Base-by-base conservation (phyloP, 1,139 yeast species). In the Schwanniomyces etchellsii region DNA sequence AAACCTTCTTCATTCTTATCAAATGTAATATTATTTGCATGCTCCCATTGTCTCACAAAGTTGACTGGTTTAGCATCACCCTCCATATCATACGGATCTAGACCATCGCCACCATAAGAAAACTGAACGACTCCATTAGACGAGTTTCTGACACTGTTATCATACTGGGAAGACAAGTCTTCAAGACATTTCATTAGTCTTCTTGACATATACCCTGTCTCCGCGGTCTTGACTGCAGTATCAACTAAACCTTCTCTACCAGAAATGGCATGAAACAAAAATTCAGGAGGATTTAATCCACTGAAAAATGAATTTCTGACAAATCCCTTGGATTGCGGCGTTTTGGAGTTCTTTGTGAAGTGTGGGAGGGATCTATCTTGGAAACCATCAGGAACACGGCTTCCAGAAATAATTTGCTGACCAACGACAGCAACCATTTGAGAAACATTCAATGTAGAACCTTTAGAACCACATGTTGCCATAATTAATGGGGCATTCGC, bases 371-470 rank as follows among this genome's bases (percentile, higher is more conserved):
- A 86, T 60, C 99, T 79, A 60, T 93, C 97, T 59, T 93, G 98
- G 71, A 93, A 93, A 16, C 99, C 99, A 71, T 93, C 95, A 14
- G 98, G 98, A 43, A 93, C 98, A 74, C 99, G 95, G 53, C 85
- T 84, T 59, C 99, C 99, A 4, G 96, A 80, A 47, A 93, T 93
- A 66, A 93, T 93, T 59, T 93, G 99, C 62, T 93, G 99, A 36
- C 99, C 99, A 29, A 93, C 99, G 55, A 93, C 96, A 0, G 99
- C 98, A 71, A 93, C 98, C 99, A 93, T 93, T 64, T 93, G 99
- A 7, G 98, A 91, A 27, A 93, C 98, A 57, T 93, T 93, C 43
- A 93, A 74, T 0, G 96, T 88, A 25, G 98, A 91, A 59, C 98
- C 99, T 58, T 93, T 93, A 29, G 98, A 91, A 45, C 99, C 99